Evolutionary conservation across 495 filamentous ascomycete species (phyloP).

Genomic region (Lasiosphaeria hispida): DNA sequence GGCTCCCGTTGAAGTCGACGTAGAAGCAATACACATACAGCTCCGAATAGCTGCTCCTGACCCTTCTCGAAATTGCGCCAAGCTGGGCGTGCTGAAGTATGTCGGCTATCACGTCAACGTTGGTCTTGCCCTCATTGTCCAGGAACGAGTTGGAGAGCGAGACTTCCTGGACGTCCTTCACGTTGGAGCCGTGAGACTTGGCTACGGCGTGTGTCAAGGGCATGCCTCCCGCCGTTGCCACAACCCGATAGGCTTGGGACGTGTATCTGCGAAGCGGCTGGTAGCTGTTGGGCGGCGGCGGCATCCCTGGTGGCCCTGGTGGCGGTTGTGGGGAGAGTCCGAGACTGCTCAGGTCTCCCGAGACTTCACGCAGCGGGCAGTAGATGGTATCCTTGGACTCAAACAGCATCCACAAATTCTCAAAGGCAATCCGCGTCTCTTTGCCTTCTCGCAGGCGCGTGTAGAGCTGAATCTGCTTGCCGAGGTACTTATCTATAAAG

Average conservation of each 20-base stretch:
- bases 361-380: not conserved
- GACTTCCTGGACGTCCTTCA: no score
- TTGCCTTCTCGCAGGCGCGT: slow-evolving; percentile 1
- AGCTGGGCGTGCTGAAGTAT: no score
- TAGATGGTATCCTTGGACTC: slow-evolving; percentile 12
- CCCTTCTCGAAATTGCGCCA: not conserved
- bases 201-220: not conserved
- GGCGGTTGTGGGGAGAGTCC: not conserved
- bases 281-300: no score
- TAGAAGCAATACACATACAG: slow-evolving; percentile 24
- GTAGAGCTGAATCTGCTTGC: slow-evolving; percentile 1
- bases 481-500: slow-evolving; percentile 21
- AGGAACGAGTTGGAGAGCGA: no score
- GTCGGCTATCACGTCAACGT: not conserved
- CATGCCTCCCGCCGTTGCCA: slow-evolving; percentile 5
- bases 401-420: slow-evolving; percentile 26
- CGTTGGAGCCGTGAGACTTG: no score
- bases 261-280: not conserved
- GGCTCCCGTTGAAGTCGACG: slow-evolving; percentile 38
- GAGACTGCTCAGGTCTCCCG: not conserved
- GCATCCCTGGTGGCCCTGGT: not conserved
- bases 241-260: slow-evolving; percentile 11
- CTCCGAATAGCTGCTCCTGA: not conserved
- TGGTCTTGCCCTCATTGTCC: not conserved
- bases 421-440: slow-evolving; percentile 6